Evolutionary conservation across 2,329 filamentous ascomycete genomes (phyloP), one percentile per base, ranked within the genome.

Genomic region (Keithomyces neogunnii): DNA sequence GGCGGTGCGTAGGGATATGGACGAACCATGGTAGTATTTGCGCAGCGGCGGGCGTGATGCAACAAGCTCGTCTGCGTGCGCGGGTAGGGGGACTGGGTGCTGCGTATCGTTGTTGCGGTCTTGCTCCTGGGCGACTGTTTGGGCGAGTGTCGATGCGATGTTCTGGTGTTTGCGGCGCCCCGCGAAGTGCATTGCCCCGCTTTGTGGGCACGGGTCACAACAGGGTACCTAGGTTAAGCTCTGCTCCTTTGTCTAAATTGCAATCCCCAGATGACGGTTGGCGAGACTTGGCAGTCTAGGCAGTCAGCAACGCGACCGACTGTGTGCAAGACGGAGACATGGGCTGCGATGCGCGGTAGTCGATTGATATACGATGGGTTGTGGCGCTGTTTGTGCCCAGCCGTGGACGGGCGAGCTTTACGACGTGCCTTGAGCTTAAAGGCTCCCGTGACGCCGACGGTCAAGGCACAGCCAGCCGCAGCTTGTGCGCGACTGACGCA

Each of bases 361-460:
- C 53, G 53, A 55, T 58, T 76, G 48, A 63, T 71, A 2, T 61
- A 74, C 36, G 82, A 86, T 63, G 80, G 81, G 54, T 72, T 86
- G 45, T 84, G 81, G 80, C 77, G 78, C 61, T 84, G 77, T 60
- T 68, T 86, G 13, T 85, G 80, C 60, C 82, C 82, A 10, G 75
- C 73, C 7, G 69, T 80, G 52, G 75, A 80, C 58, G 57, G 66
- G 5, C 52, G 59, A 4, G 60, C 66, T 2, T 60, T 75, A 10
- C 63, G 65, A 3, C 68, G 59, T 48, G 60, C 68, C 13, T 52
- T 68, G 51, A 56, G 55, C 56, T 50, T 60, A 48, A 54, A 54
- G 32, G 48, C 52, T 39, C 46, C 47, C 28, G 10, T 52, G 50
- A 40, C 51, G 40, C 43, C 53, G 49, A 40, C 45, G 51, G 10